phyloP scores from a whole-genome alignment of 2,329 filamentous ascomycete genomes.

The Neonectria sp. region DNA sequence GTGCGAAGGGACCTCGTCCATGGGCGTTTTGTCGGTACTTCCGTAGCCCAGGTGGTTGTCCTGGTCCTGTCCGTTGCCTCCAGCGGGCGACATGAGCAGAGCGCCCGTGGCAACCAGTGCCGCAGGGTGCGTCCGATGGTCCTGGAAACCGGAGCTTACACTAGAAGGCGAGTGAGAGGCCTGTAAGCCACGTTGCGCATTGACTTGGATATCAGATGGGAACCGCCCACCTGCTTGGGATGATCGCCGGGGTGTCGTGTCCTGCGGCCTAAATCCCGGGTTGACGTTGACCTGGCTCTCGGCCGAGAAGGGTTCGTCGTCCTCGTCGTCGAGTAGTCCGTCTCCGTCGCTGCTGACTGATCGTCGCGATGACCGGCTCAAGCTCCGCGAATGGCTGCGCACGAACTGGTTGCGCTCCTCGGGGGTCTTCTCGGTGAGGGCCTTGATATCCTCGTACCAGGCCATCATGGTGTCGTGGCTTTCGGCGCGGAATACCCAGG shows the following conservation, averaged over 20 bases:
- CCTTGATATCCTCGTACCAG: conserved; percentile 95
- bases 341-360: conserved; percentile 84
- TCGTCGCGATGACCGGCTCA: conserved; percentile 76
- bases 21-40: conserved; percentile 60
- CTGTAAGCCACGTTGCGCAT: conserved; percentile 83
- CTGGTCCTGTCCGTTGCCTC: conserved; percentile 50
- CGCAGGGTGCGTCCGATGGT: conserved; percentile 66
- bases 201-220: conserved; percentile 92
- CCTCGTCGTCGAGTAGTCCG: conserved; percentile 82
- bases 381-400: conserved; percentile 82
- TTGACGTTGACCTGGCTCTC: conserved; percentile 63
- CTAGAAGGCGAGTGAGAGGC: conserved; percentile 85
- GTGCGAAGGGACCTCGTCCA: conserved; percentile 65
- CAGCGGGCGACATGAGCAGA: conserved; percentile 57
- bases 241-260: conserved; percentile 75
- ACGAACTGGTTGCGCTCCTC: conserved; percentile 93
- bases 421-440: conserved; percentile 87
- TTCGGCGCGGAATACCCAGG: conserved; percentile 80
- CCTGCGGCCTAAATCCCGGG: conserved; percentile 64
- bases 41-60: conserved; percentile 60
- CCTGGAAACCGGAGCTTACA: conserved; percentile 76
- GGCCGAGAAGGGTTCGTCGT: conserved; percentile 74
- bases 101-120: conserved; percentile 72
- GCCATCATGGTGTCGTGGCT: conserved; percentile 95
- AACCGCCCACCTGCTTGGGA: conserved; percentile 96